Conservation (phyloP, 345 rosid genomes). For the Salix koriyanagi region DNA sequence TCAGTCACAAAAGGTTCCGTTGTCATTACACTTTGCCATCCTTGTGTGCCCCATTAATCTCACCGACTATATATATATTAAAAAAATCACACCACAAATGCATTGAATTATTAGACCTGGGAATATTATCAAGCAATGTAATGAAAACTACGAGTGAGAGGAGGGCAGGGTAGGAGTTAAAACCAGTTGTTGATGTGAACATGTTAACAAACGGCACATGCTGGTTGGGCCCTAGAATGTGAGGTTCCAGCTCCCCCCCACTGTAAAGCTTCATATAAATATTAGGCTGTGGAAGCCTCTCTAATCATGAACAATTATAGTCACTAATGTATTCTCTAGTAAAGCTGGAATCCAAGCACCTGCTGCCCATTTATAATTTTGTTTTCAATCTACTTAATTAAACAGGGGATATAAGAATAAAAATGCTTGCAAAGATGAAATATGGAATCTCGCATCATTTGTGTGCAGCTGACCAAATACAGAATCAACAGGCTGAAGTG, state of each 20-base stretch:
- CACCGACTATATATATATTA: neutral
- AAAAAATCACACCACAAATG: neutral
- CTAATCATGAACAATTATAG: neutral
- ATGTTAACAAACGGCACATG: neutral
- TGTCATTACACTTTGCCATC: neutral
- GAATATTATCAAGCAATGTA: neutral
- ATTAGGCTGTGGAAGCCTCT: neutral
- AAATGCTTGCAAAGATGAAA: neutral
- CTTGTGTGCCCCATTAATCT: neutral
- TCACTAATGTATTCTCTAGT: neutral
- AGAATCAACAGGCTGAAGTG: neutral
- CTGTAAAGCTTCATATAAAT: neutral
- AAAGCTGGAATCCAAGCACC: neutral
- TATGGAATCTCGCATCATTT: neutral
- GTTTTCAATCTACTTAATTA: neutral
- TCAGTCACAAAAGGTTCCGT: neutral
- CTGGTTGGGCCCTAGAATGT: neutral
- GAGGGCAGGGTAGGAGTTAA: neutral
- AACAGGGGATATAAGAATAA: neutral
- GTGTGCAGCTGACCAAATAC: neutral
- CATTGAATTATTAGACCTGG: neutral
- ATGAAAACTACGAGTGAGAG: neutral
- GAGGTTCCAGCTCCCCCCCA: neutral
- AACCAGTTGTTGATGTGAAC: neutral
- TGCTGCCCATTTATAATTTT: neutral